A percentile compares a stretch with the other conserved stretches of the same genome.
These are phyloP conservation scores for Malbranchea zuffiana DNA, from an alignment of 2,329 filamentous ascomycete species.

Conservation along the genomic window DNA sequence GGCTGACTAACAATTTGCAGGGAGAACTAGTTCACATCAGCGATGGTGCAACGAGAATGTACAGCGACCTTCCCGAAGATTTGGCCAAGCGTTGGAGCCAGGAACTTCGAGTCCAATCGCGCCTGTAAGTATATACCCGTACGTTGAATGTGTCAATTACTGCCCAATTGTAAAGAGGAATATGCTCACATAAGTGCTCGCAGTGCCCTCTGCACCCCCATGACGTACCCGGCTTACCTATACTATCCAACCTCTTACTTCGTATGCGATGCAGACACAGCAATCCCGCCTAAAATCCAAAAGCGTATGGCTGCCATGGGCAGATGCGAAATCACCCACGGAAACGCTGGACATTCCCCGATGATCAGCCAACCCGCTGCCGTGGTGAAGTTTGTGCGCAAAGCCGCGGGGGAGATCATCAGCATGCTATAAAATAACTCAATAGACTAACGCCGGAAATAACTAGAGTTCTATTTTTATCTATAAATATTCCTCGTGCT, in stretches of 20 bases:
- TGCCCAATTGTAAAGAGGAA: not conserved
- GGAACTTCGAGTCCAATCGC: too few relatives aligned
- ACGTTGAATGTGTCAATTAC: too few relatives aligned
- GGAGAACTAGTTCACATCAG: constrained; percentile 5
- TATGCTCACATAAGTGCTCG: not conserved
- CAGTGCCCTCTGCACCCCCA: constrained; percentile 9
- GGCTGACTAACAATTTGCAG: not conserved
- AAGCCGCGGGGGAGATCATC: constrained; percentile 9
- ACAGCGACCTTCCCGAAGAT: constrained; percentile 8
- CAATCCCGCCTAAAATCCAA: constrained; percentile 7
- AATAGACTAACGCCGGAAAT: too few relatives aligned
- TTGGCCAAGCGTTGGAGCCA: constrained; percentile 4
- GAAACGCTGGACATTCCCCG: constrained; percentile 9
- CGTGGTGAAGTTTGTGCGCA: constrained; percentile 9
- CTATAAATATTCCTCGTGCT: too few relatives aligned
- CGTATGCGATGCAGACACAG: constrained; percentile 9
- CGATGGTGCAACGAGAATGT: constrained; percentile 9
- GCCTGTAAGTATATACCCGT: too few relatives aligned
- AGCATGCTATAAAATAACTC: too few relatives aligned
- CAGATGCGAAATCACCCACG: not conserved
- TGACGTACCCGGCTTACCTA: constrained; percentile 14
- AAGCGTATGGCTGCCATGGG: constrained; percentile 4
- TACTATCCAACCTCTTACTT: constrained; percentile 12
- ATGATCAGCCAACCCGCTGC: constrained; percentile 10
- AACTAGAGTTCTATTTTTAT: too few relatives aligned